Conservation (phyloP, 257 asterid species). For the Solanum okadae region DNA sequence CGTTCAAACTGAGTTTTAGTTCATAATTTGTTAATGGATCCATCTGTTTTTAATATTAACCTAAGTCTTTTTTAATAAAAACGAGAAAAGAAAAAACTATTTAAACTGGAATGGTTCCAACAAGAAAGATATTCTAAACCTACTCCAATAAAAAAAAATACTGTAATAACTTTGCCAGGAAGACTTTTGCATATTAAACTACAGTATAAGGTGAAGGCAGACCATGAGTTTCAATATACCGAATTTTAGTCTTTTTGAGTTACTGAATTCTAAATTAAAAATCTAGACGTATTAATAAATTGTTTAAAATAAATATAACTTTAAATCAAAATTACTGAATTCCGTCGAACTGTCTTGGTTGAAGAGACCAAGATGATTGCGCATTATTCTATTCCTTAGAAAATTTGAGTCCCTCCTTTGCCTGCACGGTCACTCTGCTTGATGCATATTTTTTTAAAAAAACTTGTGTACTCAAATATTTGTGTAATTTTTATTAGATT, state of each 20-base stretch:
- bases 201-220: background rate
- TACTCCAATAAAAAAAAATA: background rate
- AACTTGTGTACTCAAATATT: background rate
- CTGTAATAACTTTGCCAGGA: background rate
- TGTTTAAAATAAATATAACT: accelerated
- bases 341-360: accelerated
- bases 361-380: background rate
- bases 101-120: background rate
- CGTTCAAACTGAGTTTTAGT: background rate
- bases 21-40: background rate
- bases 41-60: background rate
- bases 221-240: too few species aligned
- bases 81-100: background rate
- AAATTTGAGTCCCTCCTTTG: background rate
- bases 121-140: background rate
- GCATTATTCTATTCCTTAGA: background rate
- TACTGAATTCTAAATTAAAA: background rate
- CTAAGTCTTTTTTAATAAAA: background rate
- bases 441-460: background rate
- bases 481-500: background rate
- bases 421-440: slow-evolving; percentile 2
- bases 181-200: background rate
- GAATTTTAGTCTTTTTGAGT: background rate
- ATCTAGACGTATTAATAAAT: background rate
- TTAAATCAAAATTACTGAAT: background rate